These are phyloP conservation scores for Alternaria panax DNA, from an alignment of 2,329 filamentous ascomycete species.

Conservation along the genomic window DNA sequence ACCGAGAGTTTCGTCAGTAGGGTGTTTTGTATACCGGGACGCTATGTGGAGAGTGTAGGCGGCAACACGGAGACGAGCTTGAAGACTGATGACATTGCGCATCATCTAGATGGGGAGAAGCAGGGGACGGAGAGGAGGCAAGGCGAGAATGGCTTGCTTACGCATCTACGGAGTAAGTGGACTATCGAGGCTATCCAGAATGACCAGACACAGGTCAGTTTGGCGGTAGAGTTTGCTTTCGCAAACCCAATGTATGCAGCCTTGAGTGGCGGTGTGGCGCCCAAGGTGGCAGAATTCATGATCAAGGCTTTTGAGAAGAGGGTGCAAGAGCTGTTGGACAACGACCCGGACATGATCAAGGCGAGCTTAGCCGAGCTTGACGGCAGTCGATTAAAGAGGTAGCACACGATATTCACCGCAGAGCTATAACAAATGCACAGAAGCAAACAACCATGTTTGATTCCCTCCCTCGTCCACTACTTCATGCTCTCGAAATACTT, in stretches of 20 bases:
- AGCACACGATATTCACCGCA: neutral
- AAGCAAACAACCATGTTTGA: neutral
- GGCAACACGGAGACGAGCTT: slow-evolving; percentile 63
- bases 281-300: slow-evolving; percentile 86
- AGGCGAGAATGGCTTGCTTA: slow-evolving; percentile 60
- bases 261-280: slow-evolving; percentile 80
- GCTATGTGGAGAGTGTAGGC: slow-evolving; percentile 78
- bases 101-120: slow-evolving; percentile 48
- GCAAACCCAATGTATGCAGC: slow-evolving; percentile 86
- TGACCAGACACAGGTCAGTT: slow-evolving; percentile 73
- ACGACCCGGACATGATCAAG: slow-evolving; percentile 28
- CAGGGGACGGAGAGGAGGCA: slow-evolving; percentile 7
- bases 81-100: slow-evolving; percentile 47
- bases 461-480: neutral
- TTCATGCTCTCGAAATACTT: slow-evolving; percentile 17
- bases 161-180: slow-evolving; percentile 75
- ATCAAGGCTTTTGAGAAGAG: slow-evolving; percentile 90
- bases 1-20: slow-evolving; percentile 83
- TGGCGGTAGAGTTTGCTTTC: slow-evolving; percentile 84
- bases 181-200: slow-evolving; percentile 58
- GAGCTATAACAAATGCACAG: neutral
- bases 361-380: slow-evolving; percentile 38
- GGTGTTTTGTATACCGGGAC: slow-evolving; percentile 77
- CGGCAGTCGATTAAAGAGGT: slow-evolving; percentile 33
- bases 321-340: slow-evolving; percentile 64